Conservation (phyloP, 2,329 filamentous ascomycete species). For the Claviceps humidiphila region DNA sequence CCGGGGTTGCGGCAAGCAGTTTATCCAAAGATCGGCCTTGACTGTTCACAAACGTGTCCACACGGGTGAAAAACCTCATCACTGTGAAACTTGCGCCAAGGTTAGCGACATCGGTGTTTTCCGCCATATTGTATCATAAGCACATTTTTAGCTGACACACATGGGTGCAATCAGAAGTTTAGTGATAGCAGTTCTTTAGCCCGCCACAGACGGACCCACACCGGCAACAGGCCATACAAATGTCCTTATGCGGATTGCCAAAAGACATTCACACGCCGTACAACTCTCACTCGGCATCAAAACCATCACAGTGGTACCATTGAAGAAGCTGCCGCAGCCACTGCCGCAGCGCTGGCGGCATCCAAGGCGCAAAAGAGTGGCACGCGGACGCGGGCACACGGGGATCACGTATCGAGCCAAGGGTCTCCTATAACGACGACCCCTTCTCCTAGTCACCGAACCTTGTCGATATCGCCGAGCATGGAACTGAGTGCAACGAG, state of each 20-base stretch:
- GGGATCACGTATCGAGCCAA: constrained; percentile 56
- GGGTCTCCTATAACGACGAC: constrained; percentile 67
- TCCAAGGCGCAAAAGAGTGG: constrained; percentile 25
- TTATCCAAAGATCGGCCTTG: constrained; percentile 90
- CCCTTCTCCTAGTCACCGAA: constrained; percentile 69
- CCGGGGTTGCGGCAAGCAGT: constrained; percentile 81
- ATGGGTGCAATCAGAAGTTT: constrained; percentile 54
- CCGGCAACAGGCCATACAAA: constrained; percentile 90
- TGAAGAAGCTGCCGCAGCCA: constrained; percentile 82
- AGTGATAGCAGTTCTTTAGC: constrained; percentile 93
- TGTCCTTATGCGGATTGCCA: constrained; percentile 96
- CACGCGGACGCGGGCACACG: constrained; percentile 49
- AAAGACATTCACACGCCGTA: constrained; percentile 94
- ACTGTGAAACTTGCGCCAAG: constrained; percentile 95
- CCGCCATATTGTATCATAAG: background rate
- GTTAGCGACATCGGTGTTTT: constrained; percentile 34
- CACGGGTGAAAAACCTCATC: constrained; percentile 95
- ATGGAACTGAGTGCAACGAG: constrained; percentile 56
- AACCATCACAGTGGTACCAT: constrained; percentile 93
- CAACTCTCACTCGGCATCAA: constrained; percentile 87
- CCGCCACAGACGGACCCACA: constrained; percentile 86
- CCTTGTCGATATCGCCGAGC: constrained; percentile 66
- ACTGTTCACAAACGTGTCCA: constrained; percentile 94
- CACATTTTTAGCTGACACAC: background rate
- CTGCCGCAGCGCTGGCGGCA: constrained; percentile 67